Evolutionary conservation across 2,329 filamentous ascomycete genomes (phyloP).

Genomic region (Colletotrichum sidae): DNA sequence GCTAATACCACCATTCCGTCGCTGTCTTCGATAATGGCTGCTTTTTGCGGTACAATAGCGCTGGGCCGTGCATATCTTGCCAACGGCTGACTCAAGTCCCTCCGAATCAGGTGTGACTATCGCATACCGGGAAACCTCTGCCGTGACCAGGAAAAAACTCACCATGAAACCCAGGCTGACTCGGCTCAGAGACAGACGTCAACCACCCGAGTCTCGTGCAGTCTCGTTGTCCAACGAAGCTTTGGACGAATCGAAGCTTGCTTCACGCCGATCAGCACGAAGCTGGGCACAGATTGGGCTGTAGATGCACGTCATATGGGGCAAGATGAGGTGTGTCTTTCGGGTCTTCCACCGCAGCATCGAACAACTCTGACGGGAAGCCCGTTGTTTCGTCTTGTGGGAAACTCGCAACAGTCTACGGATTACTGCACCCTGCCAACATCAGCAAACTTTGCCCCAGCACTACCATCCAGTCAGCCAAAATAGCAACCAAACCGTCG

Average conservation of each 20-base stretch:
- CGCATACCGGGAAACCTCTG: neutral
- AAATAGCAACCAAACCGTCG: constrained; percentile 6
- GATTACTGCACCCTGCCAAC: neutral
- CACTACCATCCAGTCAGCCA: neutral
- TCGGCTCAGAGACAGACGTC: constrained; percentile 8
- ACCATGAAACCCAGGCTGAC: constrained; percentile 26
- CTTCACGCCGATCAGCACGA: neutral
- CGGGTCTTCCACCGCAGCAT: no score
- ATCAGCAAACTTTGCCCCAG: constrained; percentile 17
- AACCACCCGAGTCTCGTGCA: constrained; percentile 20
- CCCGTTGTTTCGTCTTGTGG: no score
- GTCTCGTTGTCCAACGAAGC: neutral
- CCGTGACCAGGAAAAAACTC: neutral
- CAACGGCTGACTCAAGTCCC: no score
- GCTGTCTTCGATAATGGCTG: no score
- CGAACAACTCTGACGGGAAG: no score
- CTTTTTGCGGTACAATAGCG: no score
- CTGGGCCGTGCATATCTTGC: no score
- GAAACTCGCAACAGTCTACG: no score
- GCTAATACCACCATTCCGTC: no score
- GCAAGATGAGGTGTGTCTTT: neutral
- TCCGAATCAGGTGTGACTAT: no score
- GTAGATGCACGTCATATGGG: neutral
- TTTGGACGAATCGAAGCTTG: constrained; percentile 10
- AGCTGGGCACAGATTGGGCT: neutral